Conservation (phyloP, 2,329 filamentous ascomycete species). For the Albifimbria verrucaria region DNA sequence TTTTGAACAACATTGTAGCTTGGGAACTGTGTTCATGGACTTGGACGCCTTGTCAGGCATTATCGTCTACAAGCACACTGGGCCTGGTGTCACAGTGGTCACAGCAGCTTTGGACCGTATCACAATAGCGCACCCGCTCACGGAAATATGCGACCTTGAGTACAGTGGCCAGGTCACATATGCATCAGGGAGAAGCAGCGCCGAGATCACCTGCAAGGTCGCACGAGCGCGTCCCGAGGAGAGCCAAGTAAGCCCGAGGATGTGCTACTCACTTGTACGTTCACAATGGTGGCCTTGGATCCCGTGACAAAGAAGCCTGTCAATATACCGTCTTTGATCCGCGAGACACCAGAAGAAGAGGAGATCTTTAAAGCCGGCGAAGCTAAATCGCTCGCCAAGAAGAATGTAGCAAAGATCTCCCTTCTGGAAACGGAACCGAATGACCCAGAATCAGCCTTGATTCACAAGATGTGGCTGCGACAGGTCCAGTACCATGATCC, state of each 20-base stretch:
- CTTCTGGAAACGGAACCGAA: constrained; percentile 23
- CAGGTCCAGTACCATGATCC: constrained; percentile 25
- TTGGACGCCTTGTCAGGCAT: constrained; percentile 74
- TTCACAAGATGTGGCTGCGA: constrained; percentile 25
- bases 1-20: constrained; percentile 15
- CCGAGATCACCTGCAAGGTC: constrained; percentile 72
- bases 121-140: constrained; percentile 64
- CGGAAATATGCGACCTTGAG: constrained; percentile 75
- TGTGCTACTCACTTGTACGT: constrained; percentile 39
- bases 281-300: constrained; percentile 27
- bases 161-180: constrained; percentile 63
- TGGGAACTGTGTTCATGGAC: constrained; percentile 76
- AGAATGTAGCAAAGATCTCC: constrained; percentile 17
- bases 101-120: constrained; percentile 49
- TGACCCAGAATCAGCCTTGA: constrained; percentile 23
- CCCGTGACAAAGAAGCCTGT: constrained; percentile 23
- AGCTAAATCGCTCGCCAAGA: constrained; percentile 21
- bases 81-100: constrained; percentile 51
- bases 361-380: constrained; percentile 21
- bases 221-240: constrained; percentile 60
- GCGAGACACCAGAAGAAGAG: constrained; percentile 23
- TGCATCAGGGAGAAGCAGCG: constrained; percentile 68
- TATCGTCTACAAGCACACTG: constrained; percentile 66
- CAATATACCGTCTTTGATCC: constrained; percentile 18
- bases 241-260: constrained; percentile 45